phyloP scores from a whole-genome alignment of 495 filamentous ascomycete genomes.

The Glonium stellatum region DNA sequence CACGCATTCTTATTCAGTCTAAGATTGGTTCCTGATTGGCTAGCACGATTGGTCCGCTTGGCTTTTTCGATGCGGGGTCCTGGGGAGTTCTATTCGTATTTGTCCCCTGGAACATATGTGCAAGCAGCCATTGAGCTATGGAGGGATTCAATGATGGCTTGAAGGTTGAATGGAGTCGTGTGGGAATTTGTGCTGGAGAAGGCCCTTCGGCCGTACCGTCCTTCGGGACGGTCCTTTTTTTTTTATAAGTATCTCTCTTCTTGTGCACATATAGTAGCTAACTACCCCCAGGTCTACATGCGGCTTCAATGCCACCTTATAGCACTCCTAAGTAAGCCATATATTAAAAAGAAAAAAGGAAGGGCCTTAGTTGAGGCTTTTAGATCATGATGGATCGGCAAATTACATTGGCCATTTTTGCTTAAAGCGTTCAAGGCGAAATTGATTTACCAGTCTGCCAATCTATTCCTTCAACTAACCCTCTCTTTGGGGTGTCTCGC shows the following conservation, averaged over 20 bases:
- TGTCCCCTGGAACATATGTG: background rate
- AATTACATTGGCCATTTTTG: no score
- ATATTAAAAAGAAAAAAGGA: no score
- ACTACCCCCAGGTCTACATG: background rate
- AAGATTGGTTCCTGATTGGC: background rate
- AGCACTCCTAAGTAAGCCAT: no score
- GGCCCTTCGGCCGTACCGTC: constrained; percentile 13
- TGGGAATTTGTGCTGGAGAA: constrained; percentile 6
- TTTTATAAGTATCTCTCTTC: constrained; percentile 30
- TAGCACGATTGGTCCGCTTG: background rate
- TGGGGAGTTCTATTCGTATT: background rate
- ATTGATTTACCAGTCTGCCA: no score
- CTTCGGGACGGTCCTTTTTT: constrained; percentile 19
- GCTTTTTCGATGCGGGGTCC: background rate
- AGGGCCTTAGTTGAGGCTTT: no score
- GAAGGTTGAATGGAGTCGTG: constrained; percentile 11
- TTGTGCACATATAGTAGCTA: background rate
- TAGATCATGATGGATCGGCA: no score
- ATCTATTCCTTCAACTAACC: no score
- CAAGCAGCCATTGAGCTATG: background rate
- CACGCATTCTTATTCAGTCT: constrained; percentile 10
- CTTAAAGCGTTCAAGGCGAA: no score
- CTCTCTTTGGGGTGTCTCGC: no score
- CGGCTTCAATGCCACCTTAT: no score
- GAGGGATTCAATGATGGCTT: constrained; percentile 3